These are phyloP conservation scores for Ogataea hybrid DNA, from an alignment of 1,139 yeast species.

Conservation along the genomic window DNA sequence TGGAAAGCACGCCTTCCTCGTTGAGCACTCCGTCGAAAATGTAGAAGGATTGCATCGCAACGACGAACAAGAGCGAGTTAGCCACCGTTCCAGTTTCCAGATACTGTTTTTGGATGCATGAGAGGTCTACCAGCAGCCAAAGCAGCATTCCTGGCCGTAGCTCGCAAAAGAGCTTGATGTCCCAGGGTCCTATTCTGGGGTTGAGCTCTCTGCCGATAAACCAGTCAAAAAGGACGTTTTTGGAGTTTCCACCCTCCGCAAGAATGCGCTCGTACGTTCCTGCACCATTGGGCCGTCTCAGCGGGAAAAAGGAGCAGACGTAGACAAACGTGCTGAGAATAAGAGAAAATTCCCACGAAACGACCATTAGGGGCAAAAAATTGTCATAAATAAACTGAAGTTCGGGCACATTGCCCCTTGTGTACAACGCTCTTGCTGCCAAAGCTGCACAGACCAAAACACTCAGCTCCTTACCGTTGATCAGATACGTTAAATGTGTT, in stretches of 20 bases:
- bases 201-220: slow-evolving; percentile 95
- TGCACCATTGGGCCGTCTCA: slow-evolving; percentile 46
- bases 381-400: slow-evolving; percentile 71
- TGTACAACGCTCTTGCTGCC: slow-evolving; percentile 46
- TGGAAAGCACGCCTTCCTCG: slow-evolving; percentile 83
- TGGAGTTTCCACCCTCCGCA: slow-evolving; percentile 86
- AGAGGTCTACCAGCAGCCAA: slow-evolving; percentile 77
- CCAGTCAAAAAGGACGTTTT: slow-evolving; percentile 81
- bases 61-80: slow-evolving; percentile 72
- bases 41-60: slow-evolving; percentile 72
- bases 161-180: slow-evolving; percentile 88
- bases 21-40: slow-evolving; percentile 89
- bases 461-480: slow-evolving; percentile 71
- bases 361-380: slow-evolving; percentile 60
- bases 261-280: slow-evolving; percentile 67
- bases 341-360: slow-evolving; percentile 63
- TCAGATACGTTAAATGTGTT: slow-evolving; percentile 63
- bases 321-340: slow-evolving; percentile 65
- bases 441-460: slow-evolving; percentile 46
- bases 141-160: slow-evolving; percentile 91
- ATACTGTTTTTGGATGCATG: slow-evolving; percentile 83
- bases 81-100: slow-evolving; percentile 55
- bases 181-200: slow-evolving; percentile 84
- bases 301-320: slow-evolving; percentile 61
- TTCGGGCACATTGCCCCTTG: slow-evolving; percentile 69